phyloP scores from a whole-genome alignment of 192 early-diverging fungal genomes.

The Dissophora ornata region DNA sequence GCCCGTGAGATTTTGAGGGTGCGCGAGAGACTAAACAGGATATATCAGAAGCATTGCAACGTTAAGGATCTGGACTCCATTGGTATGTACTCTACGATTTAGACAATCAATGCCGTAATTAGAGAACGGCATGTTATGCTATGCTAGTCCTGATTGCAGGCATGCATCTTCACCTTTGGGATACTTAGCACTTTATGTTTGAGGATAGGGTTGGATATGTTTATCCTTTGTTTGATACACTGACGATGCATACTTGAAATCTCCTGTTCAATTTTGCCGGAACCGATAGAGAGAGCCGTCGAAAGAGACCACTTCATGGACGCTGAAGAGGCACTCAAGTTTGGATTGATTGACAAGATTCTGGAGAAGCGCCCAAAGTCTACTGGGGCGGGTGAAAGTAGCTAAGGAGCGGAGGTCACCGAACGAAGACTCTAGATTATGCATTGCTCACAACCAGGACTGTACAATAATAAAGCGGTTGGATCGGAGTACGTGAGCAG shows the following conservation, averaged over 20 bases:
- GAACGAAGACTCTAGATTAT: no score
- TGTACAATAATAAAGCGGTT: no score
- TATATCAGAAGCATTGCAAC: constrained; percentile 90
- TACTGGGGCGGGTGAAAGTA: constrained; percentile 8
- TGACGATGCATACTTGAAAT: no score
- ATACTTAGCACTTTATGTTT: no score
- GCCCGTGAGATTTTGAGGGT: constrained; percentile 94
- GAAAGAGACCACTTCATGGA: constrained; percentile 97
- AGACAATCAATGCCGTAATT: not conserved
- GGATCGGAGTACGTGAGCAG: no score
- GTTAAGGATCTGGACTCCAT: constrained; percentile 82
- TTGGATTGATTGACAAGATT: constrained; percentile 93
- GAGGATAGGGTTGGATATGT: no score
- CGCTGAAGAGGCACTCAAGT: constrained; percentile 86
- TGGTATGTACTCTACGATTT: constrained; percentile 58
- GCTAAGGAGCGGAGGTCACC: not conserved
- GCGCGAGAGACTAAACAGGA: constrained; percentile 81
- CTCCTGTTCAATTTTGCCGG: not conserved
- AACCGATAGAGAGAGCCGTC: constrained; percentile 82
- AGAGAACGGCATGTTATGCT: no score
- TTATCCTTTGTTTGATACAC: no score
- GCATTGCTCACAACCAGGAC: no score
- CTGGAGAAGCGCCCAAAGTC: constrained; percentile 72
- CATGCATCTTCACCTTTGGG: no score
- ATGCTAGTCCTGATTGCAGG: no score